Evolutionary conservation across 2,329 filamentous ascomycete genomes (phyloP).

Genomic region (Talaromyces sp.): DNA sequence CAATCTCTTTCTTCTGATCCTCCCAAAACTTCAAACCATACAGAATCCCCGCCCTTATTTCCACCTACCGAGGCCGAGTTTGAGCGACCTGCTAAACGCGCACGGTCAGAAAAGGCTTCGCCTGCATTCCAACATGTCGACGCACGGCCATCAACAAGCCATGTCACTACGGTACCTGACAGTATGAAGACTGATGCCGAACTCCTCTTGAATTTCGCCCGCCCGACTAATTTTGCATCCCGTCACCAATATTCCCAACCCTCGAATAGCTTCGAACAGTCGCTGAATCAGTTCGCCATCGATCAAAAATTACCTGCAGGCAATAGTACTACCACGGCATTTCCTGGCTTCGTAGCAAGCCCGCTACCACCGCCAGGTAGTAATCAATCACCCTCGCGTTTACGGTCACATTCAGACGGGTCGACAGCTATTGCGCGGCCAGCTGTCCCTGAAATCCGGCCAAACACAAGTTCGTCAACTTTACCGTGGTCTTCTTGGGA

Average conservation of each 20-base stretch:
- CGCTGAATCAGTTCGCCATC: slow-evolving; percentile 22
- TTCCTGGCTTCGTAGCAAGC: slow-evolving; percentile 19
- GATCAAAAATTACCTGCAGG: slow-evolving; percentile 25
- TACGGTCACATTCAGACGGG: slow-evolving; percentile 44
- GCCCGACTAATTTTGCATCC: slow-evolving; percentile 35
- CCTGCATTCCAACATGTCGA: slow-evolving; percentile 33
- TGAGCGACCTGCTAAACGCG: slow-evolving; percentile 57
- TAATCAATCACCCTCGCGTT: slow-evolving; percentile 31
- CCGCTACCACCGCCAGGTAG: slow-evolving; percentile 20
- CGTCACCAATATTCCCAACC: slow-evolving; percentile 25
- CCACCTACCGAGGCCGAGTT: slow-evolving; percentile 29
- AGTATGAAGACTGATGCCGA: slow-evolving; percentile 49
- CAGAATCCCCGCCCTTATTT: slow-evolving; percentile 29
- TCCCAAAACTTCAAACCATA: slow-evolving; percentile 27
- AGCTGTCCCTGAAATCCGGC: slow-evolving; percentile 33
- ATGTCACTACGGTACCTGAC: slow-evolving; percentile 31
- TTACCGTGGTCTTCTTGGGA: slow-evolving; percentile 35
- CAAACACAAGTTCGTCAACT: slow-evolving; percentile 39
- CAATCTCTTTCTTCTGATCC: slow-evolving; percentile 33
- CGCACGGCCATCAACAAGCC: slow-evolving; percentile 29
- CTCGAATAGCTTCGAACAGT: slow-evolving; percentile 32
- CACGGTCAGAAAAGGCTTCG: slow-evolving; percentile 57
- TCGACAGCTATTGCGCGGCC: slow-evolving; percentile 39
- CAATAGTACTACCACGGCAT: slow-evolving; percentile 21
- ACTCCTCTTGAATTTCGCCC: slow-evolving; percentile 45